phyloP scores from a whole-genome alignment of 495 filamentous ascomycete species.

The Neohortaea acidophila region DNA sequence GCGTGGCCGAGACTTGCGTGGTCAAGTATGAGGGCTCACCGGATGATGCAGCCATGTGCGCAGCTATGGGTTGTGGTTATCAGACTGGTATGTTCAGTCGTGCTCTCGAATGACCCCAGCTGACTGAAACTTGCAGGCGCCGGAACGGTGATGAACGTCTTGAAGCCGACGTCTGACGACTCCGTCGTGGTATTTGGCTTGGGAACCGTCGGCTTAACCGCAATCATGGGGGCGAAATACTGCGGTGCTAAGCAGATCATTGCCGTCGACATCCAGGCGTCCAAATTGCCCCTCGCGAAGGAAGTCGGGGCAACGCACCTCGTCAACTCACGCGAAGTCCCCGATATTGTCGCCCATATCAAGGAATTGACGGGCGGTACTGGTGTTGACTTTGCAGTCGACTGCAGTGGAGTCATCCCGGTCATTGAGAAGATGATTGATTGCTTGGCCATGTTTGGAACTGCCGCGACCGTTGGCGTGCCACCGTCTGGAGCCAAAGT shows the following conservation, averaged over 20 bases:
- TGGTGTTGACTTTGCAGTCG: slow-evolving; percentile 5
- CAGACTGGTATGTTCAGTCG: slow-evolving; percentile 26
- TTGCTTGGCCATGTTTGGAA: slow-evolving; percentile 1
- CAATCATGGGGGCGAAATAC: slow-evolving; percentile 20
- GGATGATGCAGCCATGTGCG: slow-evolving; percentile 19
- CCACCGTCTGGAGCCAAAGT: slow-evolving; percentile 4
- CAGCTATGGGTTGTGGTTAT: slow-evolving; percentile 30
- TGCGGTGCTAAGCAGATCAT: slow-evolving; percentile 14
- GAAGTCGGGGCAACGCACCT: slow-evolving; percentile 18
- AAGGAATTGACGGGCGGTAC: slow-evolving; percentile 4
- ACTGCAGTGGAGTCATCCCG: slow-evolving; percentile 1
- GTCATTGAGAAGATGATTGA: slow-evolving; percentile 7
- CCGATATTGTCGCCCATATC: slow-evolving; percentile 8
- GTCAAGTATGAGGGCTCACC: slow-evolving; percentile 18
- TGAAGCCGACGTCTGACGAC: slow-evolving; percentile 9
- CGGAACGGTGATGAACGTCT: slow-evolving; percentile 20
- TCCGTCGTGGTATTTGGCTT: slow-evolving; percentile 17
- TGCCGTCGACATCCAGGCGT: slow-evolving; percentile 13
- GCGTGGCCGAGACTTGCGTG: slow-evolving; percentile 22
- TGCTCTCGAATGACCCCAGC: too few relatives aligned
- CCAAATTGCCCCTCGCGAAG: slow-evolving; percentile 14
- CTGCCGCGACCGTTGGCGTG: slow-evolving; percentile 5
- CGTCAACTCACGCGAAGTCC: slow-evolving; percentile 7
- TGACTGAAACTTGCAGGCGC: too few relatives aligned
- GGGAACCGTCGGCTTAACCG: slow-evolving; percentile 19